A percentile compares a stretch with the other conserved stretches of the same genome.
These are phyloP conservation scores for Galerina marginata DNA, from an alignment of 768 basidiomycete species.

Conservation along the genomic window DNA sequence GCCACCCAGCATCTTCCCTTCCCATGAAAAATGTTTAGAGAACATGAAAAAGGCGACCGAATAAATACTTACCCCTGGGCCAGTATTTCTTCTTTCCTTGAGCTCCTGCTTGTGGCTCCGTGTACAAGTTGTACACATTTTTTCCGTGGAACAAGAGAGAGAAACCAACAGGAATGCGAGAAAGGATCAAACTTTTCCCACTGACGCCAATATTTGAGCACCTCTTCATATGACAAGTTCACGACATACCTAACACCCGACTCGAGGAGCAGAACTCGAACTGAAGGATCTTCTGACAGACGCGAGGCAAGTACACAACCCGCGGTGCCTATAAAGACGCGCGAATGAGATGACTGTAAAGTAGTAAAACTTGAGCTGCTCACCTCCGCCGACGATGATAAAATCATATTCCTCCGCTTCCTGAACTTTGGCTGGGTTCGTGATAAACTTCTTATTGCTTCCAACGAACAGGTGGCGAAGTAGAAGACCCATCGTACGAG, in stretches of 20 bases:
- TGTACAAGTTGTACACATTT: constrained; percentile 59
- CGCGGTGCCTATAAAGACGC: constrained; percentile 51
- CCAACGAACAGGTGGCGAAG: constrained; percentile 23
- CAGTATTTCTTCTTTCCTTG: constrained; percentile 55
- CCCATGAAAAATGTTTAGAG: neutral
- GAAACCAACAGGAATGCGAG: constrained; percentile 51
- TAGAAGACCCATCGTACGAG: constrained; percentile 27
- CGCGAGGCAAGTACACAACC: constrained; percentile 67
- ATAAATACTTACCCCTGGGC: constrained; percentile 70
- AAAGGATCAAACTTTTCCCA: constrained; percentile 44
- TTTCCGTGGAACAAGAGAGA: constrained; percentile 47
- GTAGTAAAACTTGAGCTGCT: neutral
- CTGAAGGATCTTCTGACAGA: constrained; percentile 57
- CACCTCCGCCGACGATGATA: constrained; percentile 62
- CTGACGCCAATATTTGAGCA: constrained; percentile 30
- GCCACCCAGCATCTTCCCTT: constrained; percentile 74
- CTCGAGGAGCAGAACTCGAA: constrained; percentile 63
- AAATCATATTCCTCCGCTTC: constrained; percentile 47
- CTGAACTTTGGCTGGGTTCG: constrained; percentile 28
- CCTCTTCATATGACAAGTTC: neutral
- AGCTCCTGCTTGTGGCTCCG: constrained; percentile 59
- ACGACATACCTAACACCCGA: constrained; percentile 61
- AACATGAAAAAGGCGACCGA: neutral
- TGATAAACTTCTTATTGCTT: constrained; percentile 26
- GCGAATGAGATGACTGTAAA: neutral